Percentiles rank a stretch among this genome's conserved stretches.
Evolutionary conservation across 2,329 filamentous ascomycete genomes (phyloP).

Genomic region (Camillea tinctor): DNA sequence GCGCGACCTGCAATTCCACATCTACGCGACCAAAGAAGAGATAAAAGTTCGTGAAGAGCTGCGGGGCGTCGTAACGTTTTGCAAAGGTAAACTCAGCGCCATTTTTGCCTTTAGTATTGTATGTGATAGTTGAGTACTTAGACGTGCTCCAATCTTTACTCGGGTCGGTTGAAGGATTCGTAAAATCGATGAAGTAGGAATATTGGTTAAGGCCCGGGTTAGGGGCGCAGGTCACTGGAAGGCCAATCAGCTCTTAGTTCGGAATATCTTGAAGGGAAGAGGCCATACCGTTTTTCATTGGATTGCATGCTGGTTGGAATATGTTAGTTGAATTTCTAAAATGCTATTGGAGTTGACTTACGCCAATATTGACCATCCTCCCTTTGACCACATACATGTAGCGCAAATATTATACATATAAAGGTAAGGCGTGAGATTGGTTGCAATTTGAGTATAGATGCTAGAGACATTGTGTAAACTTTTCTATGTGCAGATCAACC

Average conservation of each 20-base stretch:
- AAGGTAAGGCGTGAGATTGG: too few relatives aligned
- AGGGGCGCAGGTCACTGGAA: conserved; percentile 14
- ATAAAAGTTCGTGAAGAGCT: conserved; percentile 21
- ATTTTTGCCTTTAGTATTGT: conserved; percentile 13
- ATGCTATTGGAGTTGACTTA: conserved; percentile 2
- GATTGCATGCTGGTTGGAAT: conserved; percentile 10
- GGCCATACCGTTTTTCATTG: conserved; percentile 12
- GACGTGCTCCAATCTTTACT: conserved; percentile 15
- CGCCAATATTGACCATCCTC: conserved; percentile 15
- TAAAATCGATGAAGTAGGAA: conserved; percentile 21
- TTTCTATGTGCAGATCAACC: too few relatives aligned
- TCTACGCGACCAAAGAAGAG: conserved; percentile 19
- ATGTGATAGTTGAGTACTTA: conserved; percentile 18
- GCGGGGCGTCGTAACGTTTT: conserved; percentile 17
- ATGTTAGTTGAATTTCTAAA: conserved; percentile 1
- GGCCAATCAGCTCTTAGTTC: not conserved
- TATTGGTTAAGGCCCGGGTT: conserved; percentile 15
- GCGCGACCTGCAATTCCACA: conserved; percentile 20
- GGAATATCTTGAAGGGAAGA: not conserved
- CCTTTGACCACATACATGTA: too few relatives aligned
- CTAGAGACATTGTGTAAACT: too few relatives aligned
- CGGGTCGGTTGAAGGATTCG: conserved; percentile 5
- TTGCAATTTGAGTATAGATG: too few relatives aligned
- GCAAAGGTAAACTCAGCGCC: conserved; percentile 20
- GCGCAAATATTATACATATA: too few relatives aligned